Conservation (phyloP, 2,329 filamentous ascomycete genomes). For the Zymoseptoria passerinii region DNA sequence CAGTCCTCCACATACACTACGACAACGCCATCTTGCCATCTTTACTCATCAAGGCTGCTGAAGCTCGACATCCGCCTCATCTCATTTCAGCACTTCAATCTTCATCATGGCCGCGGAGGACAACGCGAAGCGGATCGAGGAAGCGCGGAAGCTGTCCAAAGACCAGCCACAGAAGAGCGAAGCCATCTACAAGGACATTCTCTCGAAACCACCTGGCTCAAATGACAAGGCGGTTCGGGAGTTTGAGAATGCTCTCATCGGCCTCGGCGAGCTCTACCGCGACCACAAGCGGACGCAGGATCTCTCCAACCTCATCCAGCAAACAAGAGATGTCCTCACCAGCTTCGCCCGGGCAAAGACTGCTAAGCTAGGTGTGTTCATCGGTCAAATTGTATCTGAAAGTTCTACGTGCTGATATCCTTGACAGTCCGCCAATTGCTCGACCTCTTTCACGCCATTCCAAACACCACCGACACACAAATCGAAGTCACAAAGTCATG, state of each 20-base stretch:
- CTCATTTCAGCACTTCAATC: background rate
- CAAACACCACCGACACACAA: slow-evolving; percentile 89
- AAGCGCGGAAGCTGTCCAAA: slow-evolving; percentile 78
- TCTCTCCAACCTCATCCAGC: slow-evolving; percentile 80
- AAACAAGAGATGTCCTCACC: slow-evolving; percentile 82
- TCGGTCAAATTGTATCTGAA: background rate
- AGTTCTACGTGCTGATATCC: slow-evolving; percentile 1
- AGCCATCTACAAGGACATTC: slow-evolving; percentile 78
- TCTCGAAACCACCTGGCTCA: slow-evolving; percentile 70
- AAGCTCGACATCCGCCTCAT: background rate
- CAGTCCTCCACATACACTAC: background rate
- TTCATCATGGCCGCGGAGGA: slow-evolving; percentile 42
- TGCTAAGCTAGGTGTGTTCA: slow-evolving; percentile 75
- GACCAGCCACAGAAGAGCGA: slow-evolving; percentile 77
- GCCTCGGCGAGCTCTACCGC: slow-evolving; percentile 83
- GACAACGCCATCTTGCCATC: background rate
- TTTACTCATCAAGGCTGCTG: background rate
- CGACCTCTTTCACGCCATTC: slow-evolving; percentile 88
- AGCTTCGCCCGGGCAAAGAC: slow-evolving; percentile 99
- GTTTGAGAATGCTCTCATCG: slow-evolving; percentile 83
- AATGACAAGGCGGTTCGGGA: slow-evolving; percentile 82
- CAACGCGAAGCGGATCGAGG: slow-evolving; percentile 62
- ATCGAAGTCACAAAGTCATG: slow-evolving; percentile 94
- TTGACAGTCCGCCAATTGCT: slow-evolving; percentile 75
- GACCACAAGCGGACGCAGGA: slow-evolving; percentile 77